phyloP scores from a whole-genome alignment of 306 rosid genomes.

The Dalbergia cochinchinensis region DNA sequence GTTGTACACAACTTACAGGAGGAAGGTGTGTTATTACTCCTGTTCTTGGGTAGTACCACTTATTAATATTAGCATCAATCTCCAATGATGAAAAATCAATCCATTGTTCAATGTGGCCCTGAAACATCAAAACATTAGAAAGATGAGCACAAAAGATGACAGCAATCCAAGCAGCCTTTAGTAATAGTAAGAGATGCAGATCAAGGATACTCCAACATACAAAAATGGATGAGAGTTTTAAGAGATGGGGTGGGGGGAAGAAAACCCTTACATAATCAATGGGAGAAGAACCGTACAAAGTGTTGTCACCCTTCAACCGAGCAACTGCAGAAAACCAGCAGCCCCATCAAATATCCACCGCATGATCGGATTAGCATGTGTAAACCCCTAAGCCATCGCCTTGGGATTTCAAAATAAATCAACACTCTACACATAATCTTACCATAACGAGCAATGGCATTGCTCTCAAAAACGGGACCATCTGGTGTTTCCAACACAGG shows the following conservation, averaged over 20 bases:
- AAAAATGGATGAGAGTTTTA: not conserved
- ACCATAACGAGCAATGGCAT: conserved; percentile 92
- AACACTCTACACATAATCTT: not conserved
- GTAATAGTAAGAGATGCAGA: not conserved
- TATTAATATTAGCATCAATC: conserved; percentile 59
- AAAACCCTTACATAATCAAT: conserved; percentile 66
- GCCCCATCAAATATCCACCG: not conserved
- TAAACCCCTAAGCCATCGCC: not conserved
- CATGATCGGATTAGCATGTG: not conserved
- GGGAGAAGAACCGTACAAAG: conserved; percentile 69
- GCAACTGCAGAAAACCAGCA: conserved; percentile 61
- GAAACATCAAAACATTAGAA: conserved; percentile 31
- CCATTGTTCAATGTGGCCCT: conserved; percentile 93
- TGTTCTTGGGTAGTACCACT: conserved; percentile 59
- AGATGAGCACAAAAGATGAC: not conserved
- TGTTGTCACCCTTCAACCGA: conserved; percentile 58
- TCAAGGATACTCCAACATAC: not conserved
- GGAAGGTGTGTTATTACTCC: conserved; percentile 64
- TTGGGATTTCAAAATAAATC: not conserved
- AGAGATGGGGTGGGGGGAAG: not conserved
- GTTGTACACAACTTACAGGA: conserved; percentile 59
- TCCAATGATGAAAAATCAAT: conserved; percentile 83
- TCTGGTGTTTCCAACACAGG: conserved; percentile 85
- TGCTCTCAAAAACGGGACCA: conserved; percentile 87
- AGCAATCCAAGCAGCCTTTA: not conserved